Conservation (phyloP, 202 grass and related monocot genomes). For the Bolboschoenoplectus hybrid region DNA sequence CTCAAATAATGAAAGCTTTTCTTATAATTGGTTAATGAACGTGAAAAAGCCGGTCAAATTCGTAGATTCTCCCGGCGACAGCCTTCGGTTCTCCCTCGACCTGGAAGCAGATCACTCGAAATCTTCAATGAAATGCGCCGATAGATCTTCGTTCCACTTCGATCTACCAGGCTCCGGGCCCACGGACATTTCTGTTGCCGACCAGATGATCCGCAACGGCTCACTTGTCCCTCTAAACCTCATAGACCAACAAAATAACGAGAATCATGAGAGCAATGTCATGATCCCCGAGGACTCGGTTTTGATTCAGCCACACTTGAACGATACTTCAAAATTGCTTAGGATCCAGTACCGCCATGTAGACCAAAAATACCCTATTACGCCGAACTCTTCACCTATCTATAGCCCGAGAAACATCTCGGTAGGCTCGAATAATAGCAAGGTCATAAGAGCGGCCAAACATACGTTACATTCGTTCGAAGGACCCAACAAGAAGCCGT, state of each 20-base stretch:
- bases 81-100: constrained; percentile 22
- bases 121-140: not conserved
- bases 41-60: not conserved
- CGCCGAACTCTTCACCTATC: constrained; percentile 23
- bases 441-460: not conserved
- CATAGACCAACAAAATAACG: not conserved
- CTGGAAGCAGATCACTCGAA: constrained; percentile 14
- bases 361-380: not conserved
- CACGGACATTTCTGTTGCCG: constrained; percentile 36
- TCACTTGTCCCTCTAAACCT: constrained; percentile 42
- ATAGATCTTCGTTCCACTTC: constrained; percentile 43
- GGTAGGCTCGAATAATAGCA: not conserved
- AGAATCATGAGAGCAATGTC: not conserved
- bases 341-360: constrained; percentile 21
- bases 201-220: constrained; percentile 48
- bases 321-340: constrained; percentile 24
- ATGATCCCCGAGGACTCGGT: not conserved
- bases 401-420: not conserved
- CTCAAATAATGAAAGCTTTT: constrained; percentile 52
- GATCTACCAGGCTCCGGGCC: not conserved
- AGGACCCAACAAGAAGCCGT: constrained; percentile 16
- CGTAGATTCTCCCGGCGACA: not conserved
- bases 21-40: constrained; percentile 54
- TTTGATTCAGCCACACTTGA: constrained; percentile 6
- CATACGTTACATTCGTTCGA: constrained; percentile 31